Evolutionary conservation across 345 rosid genomes (phyloP).

Genomic region (Euphorbia lathyris): DNA sequence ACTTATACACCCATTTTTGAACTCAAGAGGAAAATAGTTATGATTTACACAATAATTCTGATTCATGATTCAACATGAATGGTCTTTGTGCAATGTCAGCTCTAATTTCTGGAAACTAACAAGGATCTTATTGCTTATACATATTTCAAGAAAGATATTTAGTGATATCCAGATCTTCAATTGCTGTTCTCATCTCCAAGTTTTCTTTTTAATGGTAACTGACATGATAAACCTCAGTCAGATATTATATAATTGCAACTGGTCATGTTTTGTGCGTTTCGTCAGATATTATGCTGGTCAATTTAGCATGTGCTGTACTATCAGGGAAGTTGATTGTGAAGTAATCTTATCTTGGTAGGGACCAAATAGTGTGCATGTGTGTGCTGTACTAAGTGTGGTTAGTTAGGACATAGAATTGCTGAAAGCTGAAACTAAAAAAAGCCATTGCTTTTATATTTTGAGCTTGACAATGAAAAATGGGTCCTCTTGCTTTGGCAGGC

Average conservation of each 20-base stretch:
- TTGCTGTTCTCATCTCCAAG: neutral
- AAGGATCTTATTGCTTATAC: neutral
- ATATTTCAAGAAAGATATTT: neutral
- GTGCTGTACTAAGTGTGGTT: neutral
- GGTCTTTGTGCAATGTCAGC: neutral
- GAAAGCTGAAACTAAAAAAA: conserved; percentile 10
- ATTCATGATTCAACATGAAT: neutral
- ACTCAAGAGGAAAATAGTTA: neutral
- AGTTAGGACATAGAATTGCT: neutral
- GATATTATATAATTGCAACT: neutral
- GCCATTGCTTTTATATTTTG: neutral
- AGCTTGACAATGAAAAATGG: conserved; percentile 2
- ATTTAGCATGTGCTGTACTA: neutral
- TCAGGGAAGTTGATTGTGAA: neutral
- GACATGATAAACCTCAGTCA: neutral
- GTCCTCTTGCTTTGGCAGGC: conserved; percentile 43
- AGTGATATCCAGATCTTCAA: neutral
- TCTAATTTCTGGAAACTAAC: neutral
- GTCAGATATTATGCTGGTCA: neutral
- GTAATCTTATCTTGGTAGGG: neutral
- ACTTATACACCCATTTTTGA: neutral
- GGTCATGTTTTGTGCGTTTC: neutral
- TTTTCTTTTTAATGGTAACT: neutral
- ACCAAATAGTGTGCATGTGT: neutral
- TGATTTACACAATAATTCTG: neutral